Evolutionary conservation across 2,329 filamentous ascomycete species (phyloP), one percentile per base, ranked within the genome.

Genomic region (Exophiala spinifera): DNA sequence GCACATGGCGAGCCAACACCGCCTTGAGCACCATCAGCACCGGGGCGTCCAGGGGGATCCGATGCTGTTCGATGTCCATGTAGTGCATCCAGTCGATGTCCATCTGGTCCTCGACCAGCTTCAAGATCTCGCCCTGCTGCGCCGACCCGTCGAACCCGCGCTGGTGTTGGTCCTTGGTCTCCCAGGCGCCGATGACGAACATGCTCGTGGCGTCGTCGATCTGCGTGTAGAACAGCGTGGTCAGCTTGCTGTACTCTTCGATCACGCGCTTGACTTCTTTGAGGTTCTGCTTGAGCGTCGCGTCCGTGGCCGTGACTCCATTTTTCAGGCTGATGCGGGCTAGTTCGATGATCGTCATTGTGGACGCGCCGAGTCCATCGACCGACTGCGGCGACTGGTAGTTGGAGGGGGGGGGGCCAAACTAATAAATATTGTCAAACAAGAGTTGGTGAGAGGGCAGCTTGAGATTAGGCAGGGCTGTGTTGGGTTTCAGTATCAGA

Each of bases 11-110:
- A 28, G 44, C 51, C 3, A 48, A 48, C 11, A 60, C 44, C 5
- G 40, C 51, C 19, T 51, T 55, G 28, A 55, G 17, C 6, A 60
- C 48, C 11, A 51, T 49, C 17, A 60, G 39, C 13, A 57, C 52
- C 7, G 54, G 57, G 6, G 57, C 51, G 20, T 55, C 15, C 39
- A 57, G 19, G 4, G 55, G 57, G 20, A 60, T 49, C 8, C 21
- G 37, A 4, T 19, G 17, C 15, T 53, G 57, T 7, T 57, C 57
- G 11, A 57, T 43, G 42, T 60, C 51, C 28, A 60, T 57, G 42
- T 60, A 60, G 42, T 60, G 49, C 57, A 60, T 60, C 57, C 57
- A 60, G 25, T 46, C 44, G 25, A 60, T 57, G 10, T 20, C 52
- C 55, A 60, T 57, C 19, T 60, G 57, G 34, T 55, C 51, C 28